Percentiles rank a stretch among this genome's conserved stretches.
Evolutionary conservation across 1,284 basidiomycete genomes (phyloP).

Genomic region (Chalciporus sp.): DNA sequence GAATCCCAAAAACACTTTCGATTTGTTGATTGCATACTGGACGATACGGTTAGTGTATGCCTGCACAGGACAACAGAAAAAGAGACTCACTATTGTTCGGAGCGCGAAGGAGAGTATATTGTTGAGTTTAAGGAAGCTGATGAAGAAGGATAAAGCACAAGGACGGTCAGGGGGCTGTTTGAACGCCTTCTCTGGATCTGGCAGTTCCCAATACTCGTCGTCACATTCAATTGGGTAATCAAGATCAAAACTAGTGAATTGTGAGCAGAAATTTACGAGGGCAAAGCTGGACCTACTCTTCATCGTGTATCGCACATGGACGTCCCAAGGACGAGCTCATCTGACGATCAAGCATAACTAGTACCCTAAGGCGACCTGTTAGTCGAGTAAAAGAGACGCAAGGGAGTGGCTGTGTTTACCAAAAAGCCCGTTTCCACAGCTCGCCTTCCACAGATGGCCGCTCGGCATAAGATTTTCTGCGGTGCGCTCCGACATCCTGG

Average conservation of each 20-base stretch:
- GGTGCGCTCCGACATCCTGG: conserved; percentile 68
- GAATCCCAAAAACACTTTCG: conserved; percentile 57
- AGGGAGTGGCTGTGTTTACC: conserved; percentile 44
- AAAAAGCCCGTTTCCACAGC: conserved; percentile 80
- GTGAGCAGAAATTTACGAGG: background rate
- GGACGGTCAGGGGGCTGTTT: conserved; percentile 61
- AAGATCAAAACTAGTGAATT: conserved; percentile 62
- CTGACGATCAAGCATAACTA: conserved; percentile 64
- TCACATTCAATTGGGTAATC: conserved; percentile 75
- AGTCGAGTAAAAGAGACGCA: background rate
- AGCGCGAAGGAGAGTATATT: conserved; percentile 69
- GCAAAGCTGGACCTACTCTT: conserved; percentile 59
- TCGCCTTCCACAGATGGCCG: conserved; percentile 57
- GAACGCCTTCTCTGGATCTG: conserved; percentile 52
- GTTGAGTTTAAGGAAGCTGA: conserved; percentile 58
- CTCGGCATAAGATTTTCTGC: conserved; percentile 45
- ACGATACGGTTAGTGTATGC: background rate
- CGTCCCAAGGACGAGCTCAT: conserved; percentile 77
- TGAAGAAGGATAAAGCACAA: conserved; percentile 56
- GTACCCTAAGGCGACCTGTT: conserved; percentile 46
- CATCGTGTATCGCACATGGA: conserved; percentile 82
- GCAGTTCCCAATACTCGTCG: conserved; percentile 75
- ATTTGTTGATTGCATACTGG: conserved; percentile 76
- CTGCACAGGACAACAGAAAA: background rate
- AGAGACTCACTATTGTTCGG: conserved; percentile 58